phyloP scores from a whole-genome alignment of 1,284 basidiomycete species.

The Cryptococcus depauperatus region DNA sequence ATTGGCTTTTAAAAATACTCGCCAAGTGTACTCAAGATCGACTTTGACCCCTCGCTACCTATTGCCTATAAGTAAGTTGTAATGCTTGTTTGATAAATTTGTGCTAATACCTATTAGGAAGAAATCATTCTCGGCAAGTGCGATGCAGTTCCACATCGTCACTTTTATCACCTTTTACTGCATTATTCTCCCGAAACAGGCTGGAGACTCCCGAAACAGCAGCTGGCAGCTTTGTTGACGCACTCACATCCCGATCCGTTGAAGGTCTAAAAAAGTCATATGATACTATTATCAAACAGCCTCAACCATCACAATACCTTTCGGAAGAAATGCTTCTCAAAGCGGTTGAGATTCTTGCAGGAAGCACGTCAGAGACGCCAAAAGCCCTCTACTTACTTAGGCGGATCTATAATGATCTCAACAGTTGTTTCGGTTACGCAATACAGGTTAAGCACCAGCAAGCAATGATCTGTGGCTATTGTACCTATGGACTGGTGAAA shows the following conservation, averaged over 20 bases:
- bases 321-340: background rate
- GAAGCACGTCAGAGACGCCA: background rate
- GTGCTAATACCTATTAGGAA: background rate
- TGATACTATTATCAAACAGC: slow-evolving; percentile 3
- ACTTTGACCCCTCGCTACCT: too few species aligned
- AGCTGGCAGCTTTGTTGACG: background rate
- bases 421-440: slow-evolving; percentile 5
- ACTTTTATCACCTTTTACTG: slow-evolving; percentile 8
- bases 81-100: background rate
- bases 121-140: background rate
- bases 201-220: background rate
- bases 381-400: slow-evolving; percentile 9
- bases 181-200: slow-evolving; percentile 7
- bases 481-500: slow-evolving; percentile 2
- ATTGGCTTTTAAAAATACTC: slow-evolving; percentile 1
- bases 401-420: slow-evolving; percentile 13
- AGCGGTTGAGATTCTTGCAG: slow-evolving; percentile 2
- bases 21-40: background rate
- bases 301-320: slow-evolving; percentile 1
- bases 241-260: slow-evolving; percentile 1
- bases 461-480: slow-evolving; percentile 3
- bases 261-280: slow-evolving; percentile 4
- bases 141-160: slow-evolving; percentile 11
- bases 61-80: background rate
- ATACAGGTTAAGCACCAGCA: background rate